phyloP scores from a whole-genome alignment of 768 basidiomycete species.

The Holtermanniella nyarrowii region DNA sequence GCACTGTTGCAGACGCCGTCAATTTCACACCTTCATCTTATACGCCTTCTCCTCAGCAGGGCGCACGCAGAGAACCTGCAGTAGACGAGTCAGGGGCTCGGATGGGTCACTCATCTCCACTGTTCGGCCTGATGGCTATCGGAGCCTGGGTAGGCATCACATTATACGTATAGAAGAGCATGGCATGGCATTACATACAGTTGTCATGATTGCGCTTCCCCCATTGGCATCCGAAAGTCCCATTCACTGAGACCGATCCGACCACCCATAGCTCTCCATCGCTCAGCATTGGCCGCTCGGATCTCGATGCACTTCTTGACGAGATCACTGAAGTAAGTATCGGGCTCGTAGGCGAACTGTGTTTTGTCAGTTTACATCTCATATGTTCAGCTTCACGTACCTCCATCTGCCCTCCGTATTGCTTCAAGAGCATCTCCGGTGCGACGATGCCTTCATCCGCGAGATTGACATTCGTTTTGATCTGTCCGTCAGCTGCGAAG shows the following conservation, averaged over 20 bases:
- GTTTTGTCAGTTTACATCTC: not conserved
- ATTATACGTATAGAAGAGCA: no score
- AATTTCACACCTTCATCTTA: not conserved
- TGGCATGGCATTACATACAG: no score
- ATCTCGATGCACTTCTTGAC: conserved; percentile 14
- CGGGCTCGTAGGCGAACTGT: conserved; percentile 28
- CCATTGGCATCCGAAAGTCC: no score
- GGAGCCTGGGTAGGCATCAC: no score
- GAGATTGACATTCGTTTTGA: conserved; percentile 25
- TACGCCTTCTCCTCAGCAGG: not conserved
- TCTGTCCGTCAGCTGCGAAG: conserved; percentile 4
- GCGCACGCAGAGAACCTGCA: no score
- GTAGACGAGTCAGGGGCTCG: no score
- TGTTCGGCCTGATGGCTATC: no score
- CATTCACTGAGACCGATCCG: not conserved
- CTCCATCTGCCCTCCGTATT: conserved; percentile 31
- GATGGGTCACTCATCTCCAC: no score
- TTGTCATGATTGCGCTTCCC: no score
- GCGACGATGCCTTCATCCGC: conserved; percentile 18
- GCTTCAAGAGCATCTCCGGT: conserved; percentile 16
- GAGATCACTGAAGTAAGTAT: conserved; percentile 24
- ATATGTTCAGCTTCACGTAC: conserved; percentile 12
- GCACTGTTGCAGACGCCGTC: not conserved
- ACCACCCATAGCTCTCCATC: conserved; percentile 14
- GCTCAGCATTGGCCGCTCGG: conserved; percentile 10